Evolutionary conservation across 106 monocot genomes (phyloP).

Genomic region (Dendrobium officinale): DNA sequence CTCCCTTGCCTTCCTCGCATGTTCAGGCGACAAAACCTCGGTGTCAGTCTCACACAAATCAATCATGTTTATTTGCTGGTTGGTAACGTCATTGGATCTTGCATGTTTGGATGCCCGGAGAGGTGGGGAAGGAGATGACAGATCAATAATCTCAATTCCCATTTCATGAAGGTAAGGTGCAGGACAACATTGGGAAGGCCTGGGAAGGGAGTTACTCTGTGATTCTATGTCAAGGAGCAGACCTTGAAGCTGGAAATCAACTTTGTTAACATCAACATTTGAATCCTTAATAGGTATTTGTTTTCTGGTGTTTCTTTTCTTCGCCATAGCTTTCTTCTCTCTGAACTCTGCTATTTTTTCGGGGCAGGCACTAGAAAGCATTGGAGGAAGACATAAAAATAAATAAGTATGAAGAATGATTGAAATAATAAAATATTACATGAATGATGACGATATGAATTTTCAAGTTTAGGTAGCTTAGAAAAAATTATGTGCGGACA

Average conservation of each 20-base stretch:
- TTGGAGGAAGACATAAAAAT: background rate
- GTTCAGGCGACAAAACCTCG: constrained; percentile 29
- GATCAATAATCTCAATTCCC: constrained; percentile 42
- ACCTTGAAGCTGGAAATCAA: constrained; percentile 48
- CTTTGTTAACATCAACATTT: constrained; percentile 25
- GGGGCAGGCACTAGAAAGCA: constrained; percentile 69
- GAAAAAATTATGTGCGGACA: too few species aligned
- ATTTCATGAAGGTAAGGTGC: background rate
- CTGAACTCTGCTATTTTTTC: constrained; percentile 67
- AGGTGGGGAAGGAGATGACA: constrained; percentile 65
- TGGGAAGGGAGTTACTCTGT: constrained; percentile 11
- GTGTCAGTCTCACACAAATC: constrained; percentile 44
- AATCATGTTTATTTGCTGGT: constrained; percentile 14
- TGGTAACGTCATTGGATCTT: constrained; percentile 12
- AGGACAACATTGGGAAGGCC: background rate
- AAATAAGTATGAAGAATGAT: background rate
- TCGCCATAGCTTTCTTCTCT: constrained; percentile 42
- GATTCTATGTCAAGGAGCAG: constrained; percentile 45
- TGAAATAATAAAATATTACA: background rate
- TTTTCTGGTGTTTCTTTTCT: constrained; percentile 43
- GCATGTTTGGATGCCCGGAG: constrained; percentile 36
- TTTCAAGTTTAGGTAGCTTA: background rate
- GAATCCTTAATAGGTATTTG: constrained; percentile 31
- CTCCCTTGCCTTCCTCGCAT: constrained; percentile 45
- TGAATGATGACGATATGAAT: background rate